A percentile compares a stretch with the other conserved stretches of the same genome.
phyloP scores from a whole-genome alignment of 768 basidiomycete genomes.

The Chiua virens region DNA sequence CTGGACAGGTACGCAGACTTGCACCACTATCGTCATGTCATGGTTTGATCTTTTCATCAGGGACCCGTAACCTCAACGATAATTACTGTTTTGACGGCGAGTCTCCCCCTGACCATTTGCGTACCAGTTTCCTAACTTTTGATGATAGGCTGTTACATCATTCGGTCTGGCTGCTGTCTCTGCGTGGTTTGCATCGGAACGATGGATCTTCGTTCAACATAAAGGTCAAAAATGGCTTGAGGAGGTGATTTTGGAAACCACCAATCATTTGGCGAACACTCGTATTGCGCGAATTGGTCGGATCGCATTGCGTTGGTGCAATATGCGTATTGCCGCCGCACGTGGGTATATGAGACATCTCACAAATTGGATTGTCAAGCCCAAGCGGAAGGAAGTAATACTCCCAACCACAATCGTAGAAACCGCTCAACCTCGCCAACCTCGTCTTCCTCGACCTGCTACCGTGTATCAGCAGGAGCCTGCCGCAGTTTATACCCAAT shows the following conservation, averaged over 20 bases:
- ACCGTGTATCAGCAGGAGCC: slow-evolving; percentile 23
- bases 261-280: slow-evolving; percentile 26
- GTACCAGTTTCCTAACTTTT: slow-evolving; percentile 5
- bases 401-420: slow-evolving; percentile 27
- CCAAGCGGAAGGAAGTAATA: slow-evolving; percentile 19
- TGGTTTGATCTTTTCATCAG: slow-evolving; percentile 36
- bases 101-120: slow-evolving; percentile 4
- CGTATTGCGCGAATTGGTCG: slow-evolving; percentile 25
- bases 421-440: slow-evolving; percentile 16
- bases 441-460: slow-evolving; percentile 12
- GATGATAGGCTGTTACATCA: slow-evolving; percentile 35
- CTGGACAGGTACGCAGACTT: slow-evolving; percentile 52
- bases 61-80: slow-evolving; percentile 60
- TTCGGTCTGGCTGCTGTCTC: slow-evolving; percentile 51
- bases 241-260: slow-evolving; percentile 38
- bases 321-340: slow-evolving; percentile 12
- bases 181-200: slow-evolving; percentile 53
- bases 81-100: slow-evolving; percentile 69
- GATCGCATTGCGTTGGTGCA: slow-evolving; percentile 29
- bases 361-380: slow-evolving; percentile 24
- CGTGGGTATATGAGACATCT: slow-evolving; percentile 25
- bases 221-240: slow-evolving; percentile 53
- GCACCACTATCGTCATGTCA: slow-evolving; percentile 22
- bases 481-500: slow-evolving; percentile 10
- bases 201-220: slow-evolving; percentile 47